Evolutionary conservation across 768 basidiomycete genomes (phyloP), one percentile per base, ranked within the genome.

Genomic region (Rhizopogon vesiculosus): DNA sequence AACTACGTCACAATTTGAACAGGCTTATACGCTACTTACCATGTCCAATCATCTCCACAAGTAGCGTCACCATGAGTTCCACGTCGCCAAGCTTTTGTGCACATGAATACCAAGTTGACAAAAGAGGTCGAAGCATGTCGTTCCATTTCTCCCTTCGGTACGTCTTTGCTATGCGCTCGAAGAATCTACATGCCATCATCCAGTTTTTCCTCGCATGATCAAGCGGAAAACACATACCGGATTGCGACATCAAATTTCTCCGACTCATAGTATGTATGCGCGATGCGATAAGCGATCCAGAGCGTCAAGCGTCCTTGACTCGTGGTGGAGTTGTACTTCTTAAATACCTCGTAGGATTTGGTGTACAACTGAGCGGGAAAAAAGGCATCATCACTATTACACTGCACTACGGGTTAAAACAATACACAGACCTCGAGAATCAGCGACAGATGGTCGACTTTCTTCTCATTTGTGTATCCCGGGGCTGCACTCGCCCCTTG

Each of bases 291-390:
- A 3, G 94, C 96, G 51, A 99, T 88, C 80, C 85, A 91, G n/a
- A 96, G 74, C 0, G 92, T 93, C 59, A 93, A 72, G 9, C 95
- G 83, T 3, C 85, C 83, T 60, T 90, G 91, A n/a, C 78, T 80
- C 18, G 72, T 64, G 38, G 73, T 60, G 1, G 80, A 70, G 42
- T 74, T 76, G 63, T 90, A 81, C 61, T 84, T 87, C 74, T 96
- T 98, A 76, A 97, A 93, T 10, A 93, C 68, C 61, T 96, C 92
- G 70, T 99, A 98, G 1, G 97, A 79, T 65, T 95, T 93, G 7
- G 93, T 97, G 66, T 93, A 95, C 1, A 99, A 78, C 92, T 95
- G 53, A 44, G 35, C n/a, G 16, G n/a, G 3, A 42, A 31, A 58
- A 12, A 55, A 25, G 43, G 45, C 40, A 43, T 57, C n/a, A 48